Conservation (phyloP, 768 basidiomycete genomes). For the Hortiboletus campestris region DNA sequence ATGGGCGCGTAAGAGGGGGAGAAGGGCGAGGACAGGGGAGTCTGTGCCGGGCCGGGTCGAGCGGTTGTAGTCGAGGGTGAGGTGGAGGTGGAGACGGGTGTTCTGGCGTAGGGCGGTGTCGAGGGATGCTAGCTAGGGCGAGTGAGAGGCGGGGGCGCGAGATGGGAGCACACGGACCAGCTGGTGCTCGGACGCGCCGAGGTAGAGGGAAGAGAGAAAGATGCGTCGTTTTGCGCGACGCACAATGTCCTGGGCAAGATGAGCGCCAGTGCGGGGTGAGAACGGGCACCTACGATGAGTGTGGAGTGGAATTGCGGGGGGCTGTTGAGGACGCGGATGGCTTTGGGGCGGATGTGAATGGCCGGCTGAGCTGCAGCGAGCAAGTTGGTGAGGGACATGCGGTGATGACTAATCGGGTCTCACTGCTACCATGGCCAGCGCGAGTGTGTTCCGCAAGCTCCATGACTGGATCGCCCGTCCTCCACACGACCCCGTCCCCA, state of each 20-base stretch:
- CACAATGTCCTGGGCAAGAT: constrained; percentile 61
- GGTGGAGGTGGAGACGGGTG: constrained; percentile 59
- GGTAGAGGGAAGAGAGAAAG: constrained; percentile 88
- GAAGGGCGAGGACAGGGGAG: constrained; percentile 64
- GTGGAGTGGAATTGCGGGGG: constrained; percentile 57
- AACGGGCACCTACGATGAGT: constrained; percentile 47
- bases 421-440: background rate
- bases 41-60: constrained; percentile 71
- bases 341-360: constrained; percentile 43
- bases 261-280: background rate
- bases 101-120: constrained; percentile 56
- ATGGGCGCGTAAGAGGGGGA: constrained; percentile 71
- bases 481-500: too few species aligned
- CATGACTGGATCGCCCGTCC: too few species aligned
- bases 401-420: constrained; percentile 19
- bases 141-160: background rate
- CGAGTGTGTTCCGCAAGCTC: too few species aligned
- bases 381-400: constrained; percentile 14
- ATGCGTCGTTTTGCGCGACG: constrained; percentile 73
- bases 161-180: constrained; percentile 54
- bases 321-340: constrained; percentile 52
- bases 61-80: constrained; percentile 81
- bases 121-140: constrained; percentile 68
- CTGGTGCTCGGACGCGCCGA: constrained; percentile 74
- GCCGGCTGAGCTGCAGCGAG: constrained; percentile 45